These are phyloP conservation scores for Sanghuangporus baumii DNA, from an alignment of 1,284 basidiomycete species.

Conservation along the genomic window DNA sequence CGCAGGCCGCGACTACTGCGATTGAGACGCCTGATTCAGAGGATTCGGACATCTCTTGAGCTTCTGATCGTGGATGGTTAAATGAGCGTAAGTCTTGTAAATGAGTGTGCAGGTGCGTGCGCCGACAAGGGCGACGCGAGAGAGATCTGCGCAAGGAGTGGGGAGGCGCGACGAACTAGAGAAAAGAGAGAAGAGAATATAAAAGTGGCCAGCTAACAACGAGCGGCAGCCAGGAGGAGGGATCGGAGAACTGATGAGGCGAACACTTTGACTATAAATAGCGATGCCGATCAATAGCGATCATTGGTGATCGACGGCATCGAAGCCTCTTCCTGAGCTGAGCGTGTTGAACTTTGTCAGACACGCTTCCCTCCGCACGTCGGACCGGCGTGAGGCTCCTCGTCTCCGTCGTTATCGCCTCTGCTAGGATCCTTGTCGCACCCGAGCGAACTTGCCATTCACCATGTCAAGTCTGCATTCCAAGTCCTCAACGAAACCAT, in stretches of 20 bases:
- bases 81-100: slow-evolving; percentile 1
- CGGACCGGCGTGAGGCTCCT: not conserved
- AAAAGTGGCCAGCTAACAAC: not conserved
- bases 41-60: not conserved
- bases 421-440: not conserved
- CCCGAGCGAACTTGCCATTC: not conserved
- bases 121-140: not conserved
- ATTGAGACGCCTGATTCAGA: slow-evolving; percentile 23
- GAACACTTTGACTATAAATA: not conserved
- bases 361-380: not conserved
- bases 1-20: slow-evolving; percentile 42
- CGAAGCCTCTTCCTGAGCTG: not conserved
- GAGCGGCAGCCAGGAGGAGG: not conserved
- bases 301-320: not conserved
- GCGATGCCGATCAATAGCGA: not conserved
- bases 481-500: slow-evolving; percentile 20
- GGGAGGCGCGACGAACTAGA: not conserved
- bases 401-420: not conserved
- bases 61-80: not conserved
- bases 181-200: not conserved
- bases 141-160: not conserved
- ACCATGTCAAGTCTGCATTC: slow-evolving; percentile 12
- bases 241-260: not conserved
- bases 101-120: not conserved
- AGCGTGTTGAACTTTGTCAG: not conserved